Percentiles rank a stretch among this genome's conserved stretches.
These are phyloP conservation scores for Termitomyces sp. DNA, from an alignment of 768 basidiomycete species.

Conservation along the genomic window DNA sequence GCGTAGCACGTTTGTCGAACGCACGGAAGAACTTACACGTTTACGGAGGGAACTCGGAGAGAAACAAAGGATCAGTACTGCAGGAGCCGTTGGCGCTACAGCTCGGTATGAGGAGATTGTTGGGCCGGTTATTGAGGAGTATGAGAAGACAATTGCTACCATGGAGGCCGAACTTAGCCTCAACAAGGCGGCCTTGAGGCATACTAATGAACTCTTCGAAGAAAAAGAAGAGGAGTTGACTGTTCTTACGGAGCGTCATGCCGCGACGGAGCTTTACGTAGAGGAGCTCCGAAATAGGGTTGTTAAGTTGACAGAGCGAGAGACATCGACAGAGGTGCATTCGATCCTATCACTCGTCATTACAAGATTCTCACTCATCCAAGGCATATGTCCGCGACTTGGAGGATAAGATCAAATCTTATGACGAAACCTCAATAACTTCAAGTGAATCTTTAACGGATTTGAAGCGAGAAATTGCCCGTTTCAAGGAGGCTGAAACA, in stretches of 20 bases:
- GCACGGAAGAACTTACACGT: constrained; percentile 84
- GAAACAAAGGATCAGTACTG: constrained; percentile 54
- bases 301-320: constrained; percentile 81
- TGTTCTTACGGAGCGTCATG: constrained; percentile 62
- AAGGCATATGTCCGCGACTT: constrained; percentile 92
- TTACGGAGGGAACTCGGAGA: constrained; percentile 78
- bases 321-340: constrained; percentile 86
- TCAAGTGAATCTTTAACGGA: constrained; percentile 81
- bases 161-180: constrained; percentile 92
- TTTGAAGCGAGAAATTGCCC: constrained; percentile 77
- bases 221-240: constrained; percentile 85
- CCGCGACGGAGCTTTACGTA: constrained; percentile 81
- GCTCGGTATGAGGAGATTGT: constrained; percentile 90
- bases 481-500: constrained; percentile 72
- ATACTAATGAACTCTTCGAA: constrained; percentile 90
- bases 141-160: constrained; percentile 93
- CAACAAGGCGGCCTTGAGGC: constrained; percentile 80
- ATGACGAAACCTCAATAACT: constrained; percentile 73
- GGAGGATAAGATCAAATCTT: constrained; percentile 86
- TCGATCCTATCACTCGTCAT: constrained; percentile 5
- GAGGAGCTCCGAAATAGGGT: constrained; percentile 81
- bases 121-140: constrained; percentile 97
- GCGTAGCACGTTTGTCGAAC: constrained; percentile 80
- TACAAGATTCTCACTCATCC: constrained; percentile 10
- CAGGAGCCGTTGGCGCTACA: constrained; percentile 64